Percentiles rank a stretch among this genome's conserved stretches.
Conservation (phyloP, 2,329 filamentous ascomycete genomes). For the Ophiostoma sp. region DNA sequence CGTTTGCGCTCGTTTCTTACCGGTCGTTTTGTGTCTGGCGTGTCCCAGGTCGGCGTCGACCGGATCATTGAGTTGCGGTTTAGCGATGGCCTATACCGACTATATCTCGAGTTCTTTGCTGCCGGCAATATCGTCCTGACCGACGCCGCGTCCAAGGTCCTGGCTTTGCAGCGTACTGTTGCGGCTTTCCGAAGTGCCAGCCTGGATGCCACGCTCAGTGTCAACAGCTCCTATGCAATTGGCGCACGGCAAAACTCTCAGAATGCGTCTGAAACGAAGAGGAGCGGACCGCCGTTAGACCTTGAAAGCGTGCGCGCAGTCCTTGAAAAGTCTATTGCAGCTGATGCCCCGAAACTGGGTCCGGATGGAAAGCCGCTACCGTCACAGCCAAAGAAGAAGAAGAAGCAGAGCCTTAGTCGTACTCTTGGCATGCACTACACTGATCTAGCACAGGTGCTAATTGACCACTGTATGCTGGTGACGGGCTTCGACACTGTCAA, state of each 20-base stretch:
- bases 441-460: conserved; percentile 78
- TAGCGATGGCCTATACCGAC: conserved; percentile 78
- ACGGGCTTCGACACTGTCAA: conserved; percentile 56
- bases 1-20: conserved; percentile 83
- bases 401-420: conserved; percentile 70
- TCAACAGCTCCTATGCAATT: conserved; percentile 41
- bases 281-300: conserved; percentile 71
- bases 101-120: conserved; percentile 95
- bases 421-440: conserved; percentile 78
- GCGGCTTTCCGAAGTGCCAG: conserved; percentile 28
- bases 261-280: conserved; percentile 52
- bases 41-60: conserved; percentile 86
- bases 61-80: conserved; percentile 89
- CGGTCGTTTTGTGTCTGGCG: conserved; percentile 73
- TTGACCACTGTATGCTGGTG: conserved; percentile 73
- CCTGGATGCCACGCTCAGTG: conserved; percentile 27
- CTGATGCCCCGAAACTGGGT: conserved; percentile 35
- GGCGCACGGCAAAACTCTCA: conserved; percentile 44
- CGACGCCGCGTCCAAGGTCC: conserved; percentile 73
- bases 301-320: conserved; percentile 65
- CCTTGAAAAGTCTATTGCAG: conserved; percentile 55
- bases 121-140: conserved; percentile 90
- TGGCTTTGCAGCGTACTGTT: conserved; percentile 62
- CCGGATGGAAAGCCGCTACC: conserved; percentile 15
- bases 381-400: conserved; percentile 44